Conservation (phyloP, 257 asterid genomes). For the Solanum peruvianum region DNA sequence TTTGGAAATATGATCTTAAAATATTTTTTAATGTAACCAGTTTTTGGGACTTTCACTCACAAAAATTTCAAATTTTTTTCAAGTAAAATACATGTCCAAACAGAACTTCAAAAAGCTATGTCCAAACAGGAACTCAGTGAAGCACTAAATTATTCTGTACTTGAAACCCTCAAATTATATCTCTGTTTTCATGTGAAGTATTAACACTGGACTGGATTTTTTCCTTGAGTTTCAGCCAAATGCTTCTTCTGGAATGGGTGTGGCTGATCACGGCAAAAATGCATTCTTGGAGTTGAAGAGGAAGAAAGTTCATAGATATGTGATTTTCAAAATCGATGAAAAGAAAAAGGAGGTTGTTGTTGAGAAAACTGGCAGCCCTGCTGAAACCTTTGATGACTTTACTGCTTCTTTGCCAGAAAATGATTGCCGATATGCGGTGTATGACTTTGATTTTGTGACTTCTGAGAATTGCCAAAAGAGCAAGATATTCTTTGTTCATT, state of each 20-base stretch:
- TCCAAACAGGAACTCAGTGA: neutral
- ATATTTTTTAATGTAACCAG: neutral
- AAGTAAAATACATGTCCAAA: neutral
- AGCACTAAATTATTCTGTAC: neutral
- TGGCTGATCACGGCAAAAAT: constrained; percentile 41
- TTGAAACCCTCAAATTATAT: neutral
- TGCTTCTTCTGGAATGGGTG: constrained; percentile 51
- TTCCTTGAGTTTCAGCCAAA: constrained; percentile 21
- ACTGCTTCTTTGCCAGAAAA: constrained; percentile 48
- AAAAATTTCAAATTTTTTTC: neutral
- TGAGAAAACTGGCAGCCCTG: constrained; percentile 48
- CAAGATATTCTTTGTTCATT: constrained; percentile 74
- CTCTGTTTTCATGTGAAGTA: neutral
- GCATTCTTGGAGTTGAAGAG: constrained; percentile 51
- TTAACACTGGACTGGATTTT: neutral
- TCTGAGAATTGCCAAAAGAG: constrained; percentile 64
- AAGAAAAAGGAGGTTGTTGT: constrained; percentile 50
- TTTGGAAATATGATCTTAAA: neutral
- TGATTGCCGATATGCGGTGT: constrained; percentile 57
- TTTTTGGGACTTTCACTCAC: neutral
- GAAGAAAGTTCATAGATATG: constrained; percentile 50
- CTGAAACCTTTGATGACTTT: constrained; percentile 42
- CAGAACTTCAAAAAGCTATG: no score
- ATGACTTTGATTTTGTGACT: constrained; percentile 60
- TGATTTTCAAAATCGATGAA: constrained; percentile 60